Base-by-base conservation (phyloP, 805 yeast genomes). In the Saccharomycopsis fermentans region DNA sequence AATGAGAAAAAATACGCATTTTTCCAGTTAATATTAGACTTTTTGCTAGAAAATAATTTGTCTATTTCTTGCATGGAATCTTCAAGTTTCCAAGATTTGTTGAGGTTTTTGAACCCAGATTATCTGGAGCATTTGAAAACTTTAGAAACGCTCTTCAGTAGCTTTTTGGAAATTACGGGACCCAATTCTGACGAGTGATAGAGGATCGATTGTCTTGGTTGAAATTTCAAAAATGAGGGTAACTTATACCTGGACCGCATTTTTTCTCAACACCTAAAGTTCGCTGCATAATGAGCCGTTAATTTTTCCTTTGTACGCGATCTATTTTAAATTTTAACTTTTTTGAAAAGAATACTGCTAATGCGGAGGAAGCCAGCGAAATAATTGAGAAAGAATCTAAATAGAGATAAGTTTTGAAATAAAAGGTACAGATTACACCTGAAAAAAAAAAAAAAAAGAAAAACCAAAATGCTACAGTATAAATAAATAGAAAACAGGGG, bases 281-380 rank as follows among this genome's bases (percentile, higher is more conserved):
- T n/a, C n/a, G n/a, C n/a, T n/a, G n/a, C n/a, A n/a, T n/a, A n/a
- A n/a, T n/a, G n/a, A n/a, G n/a, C n/a, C n/a, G n/a, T n/a, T n/a
- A n/a, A n/a, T n/a, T n/a, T n/a, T n/a, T n/a, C n/a, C n/a, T n/a
- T n/a, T n/a, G n/a, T n/a, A n/a, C n/a, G 50, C 16, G 21, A 21
- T 43, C 50, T 43, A 43, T 43, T 43, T 43, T 43, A 24, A 43
- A 19, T 21, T 43, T 24, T 21, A 24, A 6, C 26, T 21, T 21
- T n/a, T 29, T 14, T 19, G 27, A 21, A 43, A 21, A 2, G 50
- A 43, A 43, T 8, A 43, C 50, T 17, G 29, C 24, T 43, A 12
- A 43, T 43, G 50, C 50, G 24, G 26, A 24, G 17, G 50, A 43
- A 43, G 50, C 50, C 50, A 43, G 50, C 50, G 50, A 43, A 43